A percentile compares a stretch with the other conserved stretches of the same genome.
These are phyloP conservation scores for Aspergillus mulundensis DNA, from an alignment of 495 filamentous ascomycete species.

Conservation along the genomic window DNA sequence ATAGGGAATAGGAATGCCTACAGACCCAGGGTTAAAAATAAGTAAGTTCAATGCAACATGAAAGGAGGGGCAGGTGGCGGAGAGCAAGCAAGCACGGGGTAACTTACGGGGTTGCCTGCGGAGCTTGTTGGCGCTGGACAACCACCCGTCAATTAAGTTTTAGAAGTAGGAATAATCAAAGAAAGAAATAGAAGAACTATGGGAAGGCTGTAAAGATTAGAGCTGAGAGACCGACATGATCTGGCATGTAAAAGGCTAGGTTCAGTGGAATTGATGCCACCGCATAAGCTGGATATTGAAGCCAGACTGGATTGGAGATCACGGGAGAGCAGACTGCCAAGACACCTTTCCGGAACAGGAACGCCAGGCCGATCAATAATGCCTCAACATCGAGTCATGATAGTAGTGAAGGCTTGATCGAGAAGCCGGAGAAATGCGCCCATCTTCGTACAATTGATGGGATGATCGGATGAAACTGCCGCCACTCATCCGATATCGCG, in stretches of 20 bases:
- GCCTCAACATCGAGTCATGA: background rate
- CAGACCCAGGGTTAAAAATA: constrained; percentile 18
- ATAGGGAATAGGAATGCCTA: constrained; percentile 6
- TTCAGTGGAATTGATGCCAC: background rate
- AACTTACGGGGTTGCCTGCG: constrained; percentile 5
- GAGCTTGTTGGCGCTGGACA: constrained; percentile 9
- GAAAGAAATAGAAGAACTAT: background rate
- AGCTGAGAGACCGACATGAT: background rate
- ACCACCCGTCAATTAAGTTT: background rate
- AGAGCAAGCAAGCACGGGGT: constrained; percentile 10
- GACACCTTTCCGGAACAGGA: constrained; percentile 11
- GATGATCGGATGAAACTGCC: background rate
- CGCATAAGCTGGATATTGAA: constrained; percentile 3
- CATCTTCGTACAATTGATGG: background rate
- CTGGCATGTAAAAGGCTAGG: background rate
- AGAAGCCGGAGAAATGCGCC: background rate
- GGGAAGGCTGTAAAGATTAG: background rate
- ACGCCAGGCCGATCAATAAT: background rate
- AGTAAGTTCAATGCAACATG: constrained; percentile 17
- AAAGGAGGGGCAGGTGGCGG: constrained; percentile 17
- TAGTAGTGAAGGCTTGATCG: background rate
- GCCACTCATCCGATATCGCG: background rate
- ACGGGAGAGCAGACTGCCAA: constrained; percentile 7
- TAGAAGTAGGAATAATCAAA: background rate
- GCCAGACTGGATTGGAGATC: constrained; percentile 2